These are phyloP conservation scores for Claviceps arundinis DNA, from an alignment of 2,329 filamentous ascomycete species.

Conservation along the genomic window DNA sequence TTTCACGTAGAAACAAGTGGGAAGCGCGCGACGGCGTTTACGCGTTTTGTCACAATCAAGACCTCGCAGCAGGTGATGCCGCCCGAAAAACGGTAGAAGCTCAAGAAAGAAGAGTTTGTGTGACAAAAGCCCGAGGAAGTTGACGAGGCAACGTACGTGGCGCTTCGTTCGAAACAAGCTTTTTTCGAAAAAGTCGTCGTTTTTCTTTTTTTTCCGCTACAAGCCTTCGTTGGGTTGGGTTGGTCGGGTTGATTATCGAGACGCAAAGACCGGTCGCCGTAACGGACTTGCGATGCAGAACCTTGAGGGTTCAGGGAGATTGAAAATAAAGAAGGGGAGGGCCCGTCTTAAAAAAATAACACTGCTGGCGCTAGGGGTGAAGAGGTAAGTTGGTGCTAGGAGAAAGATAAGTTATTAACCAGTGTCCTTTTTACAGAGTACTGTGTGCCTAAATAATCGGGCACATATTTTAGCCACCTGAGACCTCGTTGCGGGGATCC, in stretches of 20 bases:
- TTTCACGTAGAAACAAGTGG: neutral
- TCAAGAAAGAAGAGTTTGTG: neutral
- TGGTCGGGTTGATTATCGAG: neutral
- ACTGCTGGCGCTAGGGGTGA: neutral
- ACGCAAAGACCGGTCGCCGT: neutral
- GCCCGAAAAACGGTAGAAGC: neutral
- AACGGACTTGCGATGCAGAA: neutral
- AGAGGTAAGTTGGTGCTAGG: neutral
- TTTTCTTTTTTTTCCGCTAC: neutral
- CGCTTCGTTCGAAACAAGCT: neutral
- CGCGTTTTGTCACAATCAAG: neutral
- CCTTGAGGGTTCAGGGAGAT: neutral
- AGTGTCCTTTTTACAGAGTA: neutral
- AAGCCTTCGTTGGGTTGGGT: neutral
- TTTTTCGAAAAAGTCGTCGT: no score
- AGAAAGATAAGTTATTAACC: neutral
- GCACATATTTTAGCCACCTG: neutral
- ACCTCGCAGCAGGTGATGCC: neutral
- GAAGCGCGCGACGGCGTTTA: neutral
- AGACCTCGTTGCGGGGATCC: neutral
- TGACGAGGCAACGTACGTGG: neutral
- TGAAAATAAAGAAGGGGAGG: neutral
- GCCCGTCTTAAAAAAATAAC: neutral
- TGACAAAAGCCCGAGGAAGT: neutral
- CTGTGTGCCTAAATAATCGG: conserved; percentile 1